Evolutionary conservation across 1,284 basidiomycete genomes (phyloP), one percentile per base, ranked within the genome.

Genomic region (Lentinus polychrous): DNA sequence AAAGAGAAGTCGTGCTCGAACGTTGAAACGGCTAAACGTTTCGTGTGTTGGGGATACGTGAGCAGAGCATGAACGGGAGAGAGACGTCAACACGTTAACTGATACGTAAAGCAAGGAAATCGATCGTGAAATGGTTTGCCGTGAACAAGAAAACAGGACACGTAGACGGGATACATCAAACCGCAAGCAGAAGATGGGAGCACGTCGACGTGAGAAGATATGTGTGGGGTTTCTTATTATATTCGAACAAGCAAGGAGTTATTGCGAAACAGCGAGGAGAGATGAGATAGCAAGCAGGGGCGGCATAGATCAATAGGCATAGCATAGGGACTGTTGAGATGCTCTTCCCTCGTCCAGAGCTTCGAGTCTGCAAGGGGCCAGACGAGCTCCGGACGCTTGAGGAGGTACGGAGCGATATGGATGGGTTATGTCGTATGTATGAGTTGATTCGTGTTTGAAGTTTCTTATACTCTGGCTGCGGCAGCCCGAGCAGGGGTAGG

Each of bases 401-500:
- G 35, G 49, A 46, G 44, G 51, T 40, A 54, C 52, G 45, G 37
- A 31, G n/a, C 20, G 50, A 39, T 22, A 43, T 8, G 40, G 10
- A 27, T 27, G n/a, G n/a, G n/a, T n/a, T n/a, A n/a, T n/a, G n/a
- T n/a, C n/a, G n/a, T 38, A 22, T 49, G 39, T 52, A 51, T 40
- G 50, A 53, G 49, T 43, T 46, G 52, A 54, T 57, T 55, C 61
- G 39, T 40, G 20, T 40, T 20, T 40, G 20, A 20, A 6, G 17
- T 18, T 8, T 44, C 43, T 58, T 51, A 60, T 42, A 53, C 54
- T 52, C 51, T 56, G 8, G 51, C 51, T 18, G 58, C 52, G 7
- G 57, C 43, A 7, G 56, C 50, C 4, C 66, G 63, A 41, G 71
- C 72, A 49, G 76, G 74, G 6, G 74, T 76, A 3, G 74, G 70